These are phyloP conservation scores for Suillus subalutaceus DNA, from an alignment of 768 basidiomycete genomes.

Conservation along the genomic window DNA sequence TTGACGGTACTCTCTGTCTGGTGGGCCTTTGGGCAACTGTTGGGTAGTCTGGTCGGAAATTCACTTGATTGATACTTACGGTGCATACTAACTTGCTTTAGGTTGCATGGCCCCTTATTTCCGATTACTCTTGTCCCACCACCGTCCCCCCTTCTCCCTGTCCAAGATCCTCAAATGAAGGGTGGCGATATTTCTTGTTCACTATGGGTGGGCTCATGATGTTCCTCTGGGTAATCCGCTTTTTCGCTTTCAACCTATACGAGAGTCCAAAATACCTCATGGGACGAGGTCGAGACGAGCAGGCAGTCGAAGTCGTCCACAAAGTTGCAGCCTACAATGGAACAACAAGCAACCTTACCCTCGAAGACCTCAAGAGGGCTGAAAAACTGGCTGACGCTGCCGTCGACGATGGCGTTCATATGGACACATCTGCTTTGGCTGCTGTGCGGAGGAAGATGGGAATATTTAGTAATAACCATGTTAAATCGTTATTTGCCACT, in stretches of 20 bases:
- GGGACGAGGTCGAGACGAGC: conserved; percentile 63
- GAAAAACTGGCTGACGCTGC: conserved; percentile 21
- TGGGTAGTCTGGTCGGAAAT: conserved; percentile 46
- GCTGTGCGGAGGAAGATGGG: conserved; percentile 44
- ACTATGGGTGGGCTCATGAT: conserved; percentile 74
- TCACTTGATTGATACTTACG: not conserved
- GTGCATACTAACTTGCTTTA: conserved; percentile 24
- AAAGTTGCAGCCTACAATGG: conserved; percentile 65
- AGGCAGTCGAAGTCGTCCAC: conserved; percentile 65
- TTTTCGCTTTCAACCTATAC: conserved; percentile 66
- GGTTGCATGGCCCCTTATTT: conserved; percentile 75
- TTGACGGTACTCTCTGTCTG: conserved; percentile 75
- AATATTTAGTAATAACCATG: conserved; percentile 43
- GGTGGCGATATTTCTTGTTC: conserved; percentile 80
- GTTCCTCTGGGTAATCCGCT: conserved; percentile 60
- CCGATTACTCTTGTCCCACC: conserved; percentile 60
- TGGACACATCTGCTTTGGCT: conserved; percentile 40
- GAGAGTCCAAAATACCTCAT: conserved; percentile 77
- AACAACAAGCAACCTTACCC: conserved; percentile 46
- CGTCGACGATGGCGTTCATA: conserved; percentile 15
- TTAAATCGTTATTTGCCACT: conserved; percentile 53
- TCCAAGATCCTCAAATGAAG: conserved; percentile 56
- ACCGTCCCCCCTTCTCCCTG: conserved; percentile 49
- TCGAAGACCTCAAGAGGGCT: conserved; percentile 48
- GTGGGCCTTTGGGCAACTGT: conserved; percentile 79